These are phyloP conservation scores for Favolaschia claudopus DNA, from an alignment of 768 basidiomycete genomes.

Conservation along the genomic window DNA sequence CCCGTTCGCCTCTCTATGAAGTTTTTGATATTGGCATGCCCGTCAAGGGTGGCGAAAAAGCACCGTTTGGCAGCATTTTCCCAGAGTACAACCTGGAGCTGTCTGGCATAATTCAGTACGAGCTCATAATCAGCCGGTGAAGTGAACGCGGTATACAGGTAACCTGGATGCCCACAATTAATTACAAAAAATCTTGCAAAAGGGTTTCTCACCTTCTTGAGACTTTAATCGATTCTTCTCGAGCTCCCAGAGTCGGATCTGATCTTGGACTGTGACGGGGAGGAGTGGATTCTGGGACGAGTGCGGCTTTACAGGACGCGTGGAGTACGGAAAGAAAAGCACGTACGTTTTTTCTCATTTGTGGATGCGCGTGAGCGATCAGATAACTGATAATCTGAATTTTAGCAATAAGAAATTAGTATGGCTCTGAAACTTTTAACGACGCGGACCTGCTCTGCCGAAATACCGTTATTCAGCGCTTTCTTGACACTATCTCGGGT, in stretches of 20 bases:
- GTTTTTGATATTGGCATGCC: slow-evolving; percentile 78
- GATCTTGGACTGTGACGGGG: slow-evolving; percentile 97
- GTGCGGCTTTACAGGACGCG: slow-evolving; percentile 29
- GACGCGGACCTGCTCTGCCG: slow-evolving; percentile 85
- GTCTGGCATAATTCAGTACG: slow-evolving; percentile 84
- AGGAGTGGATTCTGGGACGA: slow-evolving; percentile 81
- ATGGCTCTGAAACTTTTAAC: slow-evolving; percentile 26
- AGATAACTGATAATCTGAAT: slow-evolving; percentile 93
- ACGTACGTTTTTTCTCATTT: slow-evolving; percentile 93
- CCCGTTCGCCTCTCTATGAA: slow-evolving; percentile 79
- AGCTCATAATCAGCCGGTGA: slow-evolving; percentile 89
- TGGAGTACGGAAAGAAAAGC: slow-evolving; percentile 26
- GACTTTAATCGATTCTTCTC: slow-evolving; percentile 92
- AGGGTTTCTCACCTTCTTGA: slow-evolving; percentile 71
- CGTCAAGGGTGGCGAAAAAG: slow-evolving; percentile 84
- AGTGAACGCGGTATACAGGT: slow-evolving; percentile 87
- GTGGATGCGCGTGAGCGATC: slow-evolving; percentile 93
- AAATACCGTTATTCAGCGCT: slow-evolving; percentile 93
- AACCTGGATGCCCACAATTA: slow-evolving; percentile 58
- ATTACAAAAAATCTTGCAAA: slow-evolving; percentile 28
- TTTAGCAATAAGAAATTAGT: slow-evolving; percentile 22
- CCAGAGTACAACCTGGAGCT: slow-evolving; percentile 85
- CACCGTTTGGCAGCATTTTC: slow-evolving; percentile 76
- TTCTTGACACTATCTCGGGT: slow-evolving; percentile 96
- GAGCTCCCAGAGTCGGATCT: slow-evolving; percentile 96